Percentiles rank a stretch among this genome's conserved stretches.
Conservation (phyloP, 208 protist genomes). For the Leishmania amazonensis region DNA sequence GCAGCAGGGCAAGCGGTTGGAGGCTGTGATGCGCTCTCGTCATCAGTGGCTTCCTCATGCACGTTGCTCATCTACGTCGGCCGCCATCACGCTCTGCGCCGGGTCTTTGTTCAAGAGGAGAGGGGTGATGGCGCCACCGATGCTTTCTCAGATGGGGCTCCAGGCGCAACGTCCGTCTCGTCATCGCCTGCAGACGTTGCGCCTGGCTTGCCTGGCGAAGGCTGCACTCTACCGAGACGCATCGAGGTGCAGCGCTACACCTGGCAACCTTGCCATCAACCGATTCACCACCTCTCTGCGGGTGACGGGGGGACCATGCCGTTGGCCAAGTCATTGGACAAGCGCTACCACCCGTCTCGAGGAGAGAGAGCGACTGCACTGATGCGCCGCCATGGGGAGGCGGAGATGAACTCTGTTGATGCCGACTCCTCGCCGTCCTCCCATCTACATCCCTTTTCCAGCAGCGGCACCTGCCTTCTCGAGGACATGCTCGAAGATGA, state of each 20-base stretch:
- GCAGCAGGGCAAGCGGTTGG: neutral
- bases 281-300: neutral
- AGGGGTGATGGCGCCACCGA: neutral
- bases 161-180: neutral
- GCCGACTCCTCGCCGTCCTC: neutral
- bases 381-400: neutral
- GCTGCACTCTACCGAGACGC: neutral
- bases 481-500: neutral
- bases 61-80: constrained; percentile 21
- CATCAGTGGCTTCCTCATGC: neutral
- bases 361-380: neutral
- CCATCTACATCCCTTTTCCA: neutral
- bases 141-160: neutral
- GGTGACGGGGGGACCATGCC: neutral
- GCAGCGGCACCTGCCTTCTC: neutral
- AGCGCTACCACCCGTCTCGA: neutral
- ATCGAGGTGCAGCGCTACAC: constrained; percentile 3
- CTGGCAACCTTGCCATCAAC: constrained; percentile 10
- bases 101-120: constrained; percentile 9
- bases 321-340: neutral
- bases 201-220: neutral
- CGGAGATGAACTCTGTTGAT: neutral
- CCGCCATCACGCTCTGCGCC: constrained; percentile 7
- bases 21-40: neutral
- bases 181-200: neutral